These are phyloP conservation scores for Aspergillus novofumigatus DNA, from an alignment of 2,329 filamentous ascomycete genomes.

Conservation along the genomic window DNA sequence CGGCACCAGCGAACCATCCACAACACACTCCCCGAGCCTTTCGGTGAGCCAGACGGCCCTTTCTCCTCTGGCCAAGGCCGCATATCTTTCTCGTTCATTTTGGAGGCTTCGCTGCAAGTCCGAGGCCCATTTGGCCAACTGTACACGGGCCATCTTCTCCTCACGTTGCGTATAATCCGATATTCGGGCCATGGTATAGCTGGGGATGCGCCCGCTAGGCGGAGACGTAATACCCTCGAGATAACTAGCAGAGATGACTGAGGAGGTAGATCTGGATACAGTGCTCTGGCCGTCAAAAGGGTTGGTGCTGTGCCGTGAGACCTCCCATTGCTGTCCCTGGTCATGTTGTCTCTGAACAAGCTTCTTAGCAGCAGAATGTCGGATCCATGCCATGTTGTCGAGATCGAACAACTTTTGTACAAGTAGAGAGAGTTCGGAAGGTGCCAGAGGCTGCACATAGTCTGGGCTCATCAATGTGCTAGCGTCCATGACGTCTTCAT, in stretches of 20 bases:
- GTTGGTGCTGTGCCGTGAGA: slow-evolving; percentile 14
- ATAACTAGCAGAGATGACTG: slow-evolving; percentile 23
- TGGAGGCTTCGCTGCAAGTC: slow-evolving; percentile 73
- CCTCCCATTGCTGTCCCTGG: slow-evolving; percentile 7
- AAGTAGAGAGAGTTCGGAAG: slow-evolving; percentile 68
- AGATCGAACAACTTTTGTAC: slow-evolving; percentile 72
- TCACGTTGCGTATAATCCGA: slow-evolving; percentile 57
- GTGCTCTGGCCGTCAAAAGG: slow-evolving; percentile 27
- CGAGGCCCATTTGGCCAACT: slow-evolving; percentile 75
- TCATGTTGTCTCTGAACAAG: slow-evolving; percentile 65
- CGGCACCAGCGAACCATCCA: slow-evolving; percentile 60
- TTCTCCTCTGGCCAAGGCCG: slow-evolving; percentile 58
- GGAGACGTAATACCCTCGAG: slow-evolving; percentile 22
- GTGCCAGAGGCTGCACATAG: slow-evolving; percentile 74
- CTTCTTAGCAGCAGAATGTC: slow-evolving; percentile 78
- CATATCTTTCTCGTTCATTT: slow-evolving; percentile 67
- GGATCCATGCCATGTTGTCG: slow-evolving; percentile 74
- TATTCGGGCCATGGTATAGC: slow-evolving; percentile 59
- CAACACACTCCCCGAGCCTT: slow-evolving; percentile 61
- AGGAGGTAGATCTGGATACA: slow-evolving; percentile 12
- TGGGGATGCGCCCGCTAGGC: slow-evolving; percentile 33
- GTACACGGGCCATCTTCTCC: slow-evolving; percentile 62
- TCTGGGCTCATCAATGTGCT: slow-evolving; percentile 89
- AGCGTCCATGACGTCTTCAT: slow-evolving; percentile 84
- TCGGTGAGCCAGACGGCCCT: slow-evolving; percentile 66